Conservation (phyloP, 2,329 filamentous ascomycete genomes). For the Pleoardoris graminearum region DNA sequence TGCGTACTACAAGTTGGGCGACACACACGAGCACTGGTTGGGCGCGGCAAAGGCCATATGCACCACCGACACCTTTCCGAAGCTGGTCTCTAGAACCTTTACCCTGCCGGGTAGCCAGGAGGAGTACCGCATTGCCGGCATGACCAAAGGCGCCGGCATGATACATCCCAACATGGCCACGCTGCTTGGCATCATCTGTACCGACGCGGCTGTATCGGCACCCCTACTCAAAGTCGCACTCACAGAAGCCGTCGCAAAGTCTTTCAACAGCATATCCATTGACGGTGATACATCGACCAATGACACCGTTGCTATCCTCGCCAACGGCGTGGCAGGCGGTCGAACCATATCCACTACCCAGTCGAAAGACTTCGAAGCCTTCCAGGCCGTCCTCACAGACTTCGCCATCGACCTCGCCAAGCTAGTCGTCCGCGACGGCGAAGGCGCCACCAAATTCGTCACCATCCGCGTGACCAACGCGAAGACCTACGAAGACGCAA, state of each 20-base stretch:
- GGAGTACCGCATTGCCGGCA: constrained; percentile 85
- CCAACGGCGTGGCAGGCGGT: constrained; percentile 88
- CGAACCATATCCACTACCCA: constrained; percentile 60
- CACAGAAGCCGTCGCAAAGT: constrained; percentile 73
- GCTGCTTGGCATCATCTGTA: constrained; percentile 86
- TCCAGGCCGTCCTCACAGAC: constrained; percentile 70
- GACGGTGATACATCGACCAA: constrained; percentile 98
- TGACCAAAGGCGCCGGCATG: constrained; percentile 99
- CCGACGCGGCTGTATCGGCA: constrained; percentile 79
- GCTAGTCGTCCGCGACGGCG: constrained; percentile 92
- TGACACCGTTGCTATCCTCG: constrained; percentile 91
- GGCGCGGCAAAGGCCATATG: constrained; percentile 87
- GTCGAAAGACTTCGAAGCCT: constrained; percentile 68
- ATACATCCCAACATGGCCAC: constrained; percentile 99
- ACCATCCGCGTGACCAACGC: constrained; percentile 83
- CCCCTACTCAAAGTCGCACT: constrained; percentile 70
- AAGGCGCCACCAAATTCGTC: constrained; percentile 97
- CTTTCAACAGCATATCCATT: constrained; percentile 96
- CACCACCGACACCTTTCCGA: constrained; percentile 98
- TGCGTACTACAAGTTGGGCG: constrained; percentile 71
- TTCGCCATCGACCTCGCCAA: constrained; percentile 87
- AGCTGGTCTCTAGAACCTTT: constrained; percentile 85
- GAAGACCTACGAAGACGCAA: constrained; percentile 68
- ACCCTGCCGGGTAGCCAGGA: constrained; percentile 77
- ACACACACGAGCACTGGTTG: constrained; percentile 84